These are phyloP conservation scores for Fusarium nelsonii DNA, from an alignment of 2,329 filamentous ascomycete species.

Conservation along the genomic window DNA sequence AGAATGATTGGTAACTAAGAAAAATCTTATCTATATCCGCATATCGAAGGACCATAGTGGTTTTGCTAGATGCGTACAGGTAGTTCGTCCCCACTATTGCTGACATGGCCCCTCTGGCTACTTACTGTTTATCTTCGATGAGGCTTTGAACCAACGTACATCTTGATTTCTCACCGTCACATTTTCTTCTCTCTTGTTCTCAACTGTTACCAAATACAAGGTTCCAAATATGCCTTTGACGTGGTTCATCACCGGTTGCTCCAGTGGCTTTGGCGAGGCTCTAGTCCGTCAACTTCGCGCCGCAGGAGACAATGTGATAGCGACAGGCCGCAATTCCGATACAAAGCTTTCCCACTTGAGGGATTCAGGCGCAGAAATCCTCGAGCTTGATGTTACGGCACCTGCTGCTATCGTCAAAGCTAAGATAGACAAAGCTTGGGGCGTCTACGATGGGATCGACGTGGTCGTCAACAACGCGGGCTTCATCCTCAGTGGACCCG, in stretches of 20 bases:
- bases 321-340: constrained; percentile 56
- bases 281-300: constrained; percentile 55
- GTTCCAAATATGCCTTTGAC: constrained; percentile 35
- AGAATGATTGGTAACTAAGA: neutral
- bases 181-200: neutral
- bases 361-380: constrained; percentile 33
- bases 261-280: constrained; percentile 57
- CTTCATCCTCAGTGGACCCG: constrained; percentile 44
- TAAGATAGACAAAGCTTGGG: constrained; percentile 37
- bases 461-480: constrained; percentile 57
- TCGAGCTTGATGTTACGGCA: constrained; percentile 37
- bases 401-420: constrained; percentile 11
- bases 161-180: no score
- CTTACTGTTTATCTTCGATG: neutral
- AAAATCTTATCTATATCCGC: neutral
- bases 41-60: neutral
- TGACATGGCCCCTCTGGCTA: neutral
- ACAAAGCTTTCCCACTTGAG: constrained; percentile 52
- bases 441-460: constrained; percentile 49
- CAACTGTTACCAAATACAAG: no score
- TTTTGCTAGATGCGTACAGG: neutral
- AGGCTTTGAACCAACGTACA: neutral
- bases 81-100: neutral
- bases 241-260: constrained; percentile 59
- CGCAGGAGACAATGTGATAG: constrained; percentile 57